Evolutionary conservation across 1,284 basidiomycete genomes (phyloP), one percentile per base, ranked within the genome.

Genomic region (Lignosus rhinocerotis): DNA sequence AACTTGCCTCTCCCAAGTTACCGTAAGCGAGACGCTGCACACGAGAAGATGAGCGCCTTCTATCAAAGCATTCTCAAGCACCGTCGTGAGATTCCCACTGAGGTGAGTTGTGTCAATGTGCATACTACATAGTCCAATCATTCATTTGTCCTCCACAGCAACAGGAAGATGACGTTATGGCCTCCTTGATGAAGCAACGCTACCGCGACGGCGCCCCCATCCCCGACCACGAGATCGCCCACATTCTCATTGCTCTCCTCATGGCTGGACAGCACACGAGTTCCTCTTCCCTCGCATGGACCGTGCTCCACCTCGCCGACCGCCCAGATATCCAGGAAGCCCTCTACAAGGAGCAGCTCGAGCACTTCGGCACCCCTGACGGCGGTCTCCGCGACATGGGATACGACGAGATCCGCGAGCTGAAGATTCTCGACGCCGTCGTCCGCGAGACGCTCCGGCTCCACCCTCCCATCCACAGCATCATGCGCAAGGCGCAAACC

Each of bases 231-330:
- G 95, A 98, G 74, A 91, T 99, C 62, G 94, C 97, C 0, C 96
- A 98, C 71, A 96, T 98, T 71, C 89, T 99, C 90, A 96, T 95
- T 66, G 93, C 94, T 19, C 82, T 96, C 47, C 85, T 96, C 63
- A 96, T 96, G 94, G 96, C 96, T 41, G 97, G 97, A 30, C 97
- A 99, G 76, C 97, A 99, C 78, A 99, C 97, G 0, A 93, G 90
- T 66, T 96, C 94, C 17, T 92, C 96, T 0, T 93, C 94, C 10
- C 87, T 87, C 25, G 88, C 93, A 5, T 99, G 97, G 97, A 75
- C 90, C n/a, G 79, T 99, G 41, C 83, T 98, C 49, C 93, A 97
- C 68, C 75, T 99, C 19, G 96, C 94, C n/a, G 78, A 85, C 64
- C 81, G 88, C 56, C 85, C 85, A 1, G 87, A 94, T 30, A 69